Evolutionary conservation across 2,329 filamentous ascomycete genomes (phyloP).

Genomic region (Trichothecium roseum): DNA sequence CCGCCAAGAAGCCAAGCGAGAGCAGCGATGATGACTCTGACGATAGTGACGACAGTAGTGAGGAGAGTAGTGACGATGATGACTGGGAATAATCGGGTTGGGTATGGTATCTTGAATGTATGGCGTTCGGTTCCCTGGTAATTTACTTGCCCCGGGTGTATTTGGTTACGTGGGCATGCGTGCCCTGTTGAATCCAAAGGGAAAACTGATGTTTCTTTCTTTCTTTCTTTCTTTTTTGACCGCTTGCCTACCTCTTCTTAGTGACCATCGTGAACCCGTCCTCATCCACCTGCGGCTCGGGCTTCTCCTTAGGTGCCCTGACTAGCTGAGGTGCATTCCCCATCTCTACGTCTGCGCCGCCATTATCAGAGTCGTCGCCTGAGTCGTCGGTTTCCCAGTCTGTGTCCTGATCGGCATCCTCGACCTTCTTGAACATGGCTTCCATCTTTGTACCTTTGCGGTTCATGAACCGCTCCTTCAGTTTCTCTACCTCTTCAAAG

Average conservation of each 20-base stretch:
- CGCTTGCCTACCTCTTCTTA: slow-evolving; percentile 49
- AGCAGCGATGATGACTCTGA: slow-evolving; percentile 67
- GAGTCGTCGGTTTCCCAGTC: slow-evolving; percentile 53
- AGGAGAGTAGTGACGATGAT: background rate
- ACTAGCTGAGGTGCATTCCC: slow-evolving; percentile 56
- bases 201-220: background rate
- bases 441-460: slow-evolving; percentile 49
- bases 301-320: slow-evolving; percentile 48
- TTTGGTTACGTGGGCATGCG: background rate
- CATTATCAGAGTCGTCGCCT: slow-evolving; percentile 40
- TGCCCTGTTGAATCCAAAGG: background rate
- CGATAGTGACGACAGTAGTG: slow-evolving; percentile 51
- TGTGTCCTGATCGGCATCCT: slow-evolving; percentile 45
- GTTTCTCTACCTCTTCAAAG: slow-evolving; percentile 51
- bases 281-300: slow-evolving; percentile 63
- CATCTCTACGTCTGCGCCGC: slow-evolving; percentile 54
- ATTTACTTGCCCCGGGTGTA: background rate
- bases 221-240: background rate
- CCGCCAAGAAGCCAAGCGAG: slow-evolving; percentile 8
- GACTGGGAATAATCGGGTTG: background rate
- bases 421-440: slow-evolving; percentile 43
- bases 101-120: background rate
- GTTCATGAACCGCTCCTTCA: slow-evolving; percentile 54
- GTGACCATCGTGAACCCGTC: slow-evolving; percentile 73
- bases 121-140: background rate